Conservation (phyloP, 2,329 filamentous ascomycete genomes). For the Pyrenophora seminiperda region DNA sequence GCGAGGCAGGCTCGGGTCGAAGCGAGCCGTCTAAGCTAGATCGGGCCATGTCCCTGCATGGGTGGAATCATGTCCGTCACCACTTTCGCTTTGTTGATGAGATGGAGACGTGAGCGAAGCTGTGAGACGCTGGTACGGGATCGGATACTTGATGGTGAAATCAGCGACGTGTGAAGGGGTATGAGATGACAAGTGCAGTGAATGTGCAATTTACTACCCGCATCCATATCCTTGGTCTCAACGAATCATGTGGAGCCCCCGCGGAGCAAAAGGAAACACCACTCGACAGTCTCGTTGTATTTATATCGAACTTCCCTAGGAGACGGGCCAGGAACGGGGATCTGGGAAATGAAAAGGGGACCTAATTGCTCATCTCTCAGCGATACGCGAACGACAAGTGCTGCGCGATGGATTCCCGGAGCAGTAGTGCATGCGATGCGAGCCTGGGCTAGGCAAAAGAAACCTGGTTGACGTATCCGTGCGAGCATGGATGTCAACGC, state of each 20-base stretch:
- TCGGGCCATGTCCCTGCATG: slow-evolving; percentile 3
- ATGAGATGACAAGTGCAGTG: background rate
- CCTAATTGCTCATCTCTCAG: slow-evolving; percentile 5
- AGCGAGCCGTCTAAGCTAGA: slow-evolving; percentile 8
- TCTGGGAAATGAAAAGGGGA: slow-evolving; percentile 7
- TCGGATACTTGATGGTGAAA: background rate
- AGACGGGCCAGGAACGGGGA: slow-evolving; percentile 8
- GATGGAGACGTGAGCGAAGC: background rate
- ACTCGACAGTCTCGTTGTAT: background rate
- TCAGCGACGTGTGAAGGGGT: background rate
- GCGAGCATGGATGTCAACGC: slow-evolving; percentile 10
- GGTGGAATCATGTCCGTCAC: slow-evolving; percentile 11
- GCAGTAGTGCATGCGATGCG: background rate
- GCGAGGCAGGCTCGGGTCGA: slow-evolving; percentile 6
- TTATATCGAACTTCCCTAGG: background rate
- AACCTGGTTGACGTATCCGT: slow-evolving; percentile 12
- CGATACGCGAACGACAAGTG: slow-evolving; percentile 3
- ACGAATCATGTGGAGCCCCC: background rate
- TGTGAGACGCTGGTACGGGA: background rate
- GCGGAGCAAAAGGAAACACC: too few species aligned
- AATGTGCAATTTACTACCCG: background rate
- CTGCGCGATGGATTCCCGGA: too few species aligned
- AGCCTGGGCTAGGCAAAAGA: slow-evolving; percentile 1
- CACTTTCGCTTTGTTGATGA: slow-evolving; percentile 1
- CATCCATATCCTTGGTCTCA: background rate